Percentiles rank a stretch among this genome's conserved stretches.
Evolutionary conservation across 2,329 filamentous ascomycete species (phyloP).

Genomic region (Seiridium cupressi): DNA sequence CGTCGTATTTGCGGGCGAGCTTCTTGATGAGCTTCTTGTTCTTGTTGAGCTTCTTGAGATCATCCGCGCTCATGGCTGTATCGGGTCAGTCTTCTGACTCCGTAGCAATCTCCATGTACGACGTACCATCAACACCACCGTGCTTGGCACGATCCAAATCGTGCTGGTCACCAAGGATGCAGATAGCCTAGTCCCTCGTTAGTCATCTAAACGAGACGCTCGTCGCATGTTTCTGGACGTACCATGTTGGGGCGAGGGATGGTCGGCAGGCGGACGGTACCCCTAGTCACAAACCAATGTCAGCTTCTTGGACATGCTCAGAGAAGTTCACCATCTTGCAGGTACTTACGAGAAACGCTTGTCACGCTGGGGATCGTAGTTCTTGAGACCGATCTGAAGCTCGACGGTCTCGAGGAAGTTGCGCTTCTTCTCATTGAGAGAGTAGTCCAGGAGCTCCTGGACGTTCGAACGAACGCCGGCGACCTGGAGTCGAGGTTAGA

Average conservation of each 20-base stretch:
- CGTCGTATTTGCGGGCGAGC: constrained; percentile 99
- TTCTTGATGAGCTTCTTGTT: constrained; percentile 81
- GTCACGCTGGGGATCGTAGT: constrained; percentile 92
- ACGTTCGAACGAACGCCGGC: constrained; percentile 58
- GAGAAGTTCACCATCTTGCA: too few species aligned
- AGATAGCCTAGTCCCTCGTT: constrained; percentile 45
- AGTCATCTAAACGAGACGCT: too few species aligned
- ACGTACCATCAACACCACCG: constrained; percentile 77
- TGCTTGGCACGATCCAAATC: constrained; percentile 99
- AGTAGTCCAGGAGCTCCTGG: constrained; percentile 92
- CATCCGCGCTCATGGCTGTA: constrained; percentile 79
- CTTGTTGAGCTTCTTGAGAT: constrained; percentile 99
- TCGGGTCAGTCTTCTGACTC: not conserved
- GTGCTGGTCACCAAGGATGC: constrained; percentile 74
- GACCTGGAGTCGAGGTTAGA: not conserved
- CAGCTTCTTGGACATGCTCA: too few species aligned
- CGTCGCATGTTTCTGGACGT: too few species aligned
- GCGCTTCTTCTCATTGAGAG: constrained; percentile 90
- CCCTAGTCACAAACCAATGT: constrained; percentile 28
- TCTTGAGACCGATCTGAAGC: constrained; percentile 88
- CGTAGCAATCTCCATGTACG: not conserved
- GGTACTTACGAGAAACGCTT: constrained; percentile 86
- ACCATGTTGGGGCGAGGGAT: constrained; percentile 87
- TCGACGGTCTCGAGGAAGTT: constrained; percentile 97
- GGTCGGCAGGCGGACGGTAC: constrained; percentile 92